phyloP scores from a whole-genome alignment of 208 protist genomes.

The Trypanosoma vivax region DNA sequence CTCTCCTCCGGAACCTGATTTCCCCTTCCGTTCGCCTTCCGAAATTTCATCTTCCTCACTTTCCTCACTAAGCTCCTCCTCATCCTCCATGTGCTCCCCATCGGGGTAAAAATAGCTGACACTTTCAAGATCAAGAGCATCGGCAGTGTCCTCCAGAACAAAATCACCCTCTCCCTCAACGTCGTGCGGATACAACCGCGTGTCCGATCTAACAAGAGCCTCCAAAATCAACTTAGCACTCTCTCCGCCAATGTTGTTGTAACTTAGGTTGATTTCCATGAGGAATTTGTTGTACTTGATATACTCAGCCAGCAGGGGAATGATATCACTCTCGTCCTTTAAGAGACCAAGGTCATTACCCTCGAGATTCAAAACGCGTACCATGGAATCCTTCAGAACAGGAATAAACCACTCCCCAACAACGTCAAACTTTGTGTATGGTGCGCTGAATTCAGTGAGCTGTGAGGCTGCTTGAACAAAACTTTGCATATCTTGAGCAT shows the following conservation, averaged over 20 bases:
- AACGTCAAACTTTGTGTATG: slow-evolving; percentile 5
- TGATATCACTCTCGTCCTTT: slow-evolving; percentile 25
- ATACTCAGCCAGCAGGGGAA: slow-evolving; percentile 30
- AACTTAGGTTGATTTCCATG: slow-evolving; percentile 38
- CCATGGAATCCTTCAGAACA: slow-evolving; percentile 14
- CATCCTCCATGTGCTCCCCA: slow-evolving; percentile 23
- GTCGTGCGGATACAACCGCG: slow-evolving; percentile 41
- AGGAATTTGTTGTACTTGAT: slow-evolving; percentile 79
- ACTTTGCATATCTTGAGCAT: slow-evolving; percentile 3
- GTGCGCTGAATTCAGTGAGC: slow-evolving; percentile 5
- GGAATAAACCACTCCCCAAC: slow-evolving; percentile 11
- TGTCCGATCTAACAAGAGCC: slow-evolving; percentile 56
- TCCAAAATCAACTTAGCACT: slow-evolving; percentile 24
- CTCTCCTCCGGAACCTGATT: not conserved
- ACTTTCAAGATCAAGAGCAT: slow-evolving; percentile 4
- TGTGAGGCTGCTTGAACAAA: slow-evolving; percentile 9
- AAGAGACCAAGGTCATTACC: slow-evolving; percentile 41
- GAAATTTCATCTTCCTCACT: slow-evolving; percentile 21
- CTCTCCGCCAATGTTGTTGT: slow-evolving; percentile 41
- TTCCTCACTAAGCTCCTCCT: slow-evolving; percentile 21
- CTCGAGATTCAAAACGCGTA: slow-evolving; percentile 36
- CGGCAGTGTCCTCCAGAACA: slow-evolving; percentile 4
- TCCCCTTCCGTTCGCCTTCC: slow-evolving; percentile 8
- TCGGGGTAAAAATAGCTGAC: slow-evolving; percentile 18
- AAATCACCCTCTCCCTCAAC: slow-evolving; percentile 13